Conservation (phyloP, 495 filamentous ascomycete species). For the Daldinia grandis region DNA sequence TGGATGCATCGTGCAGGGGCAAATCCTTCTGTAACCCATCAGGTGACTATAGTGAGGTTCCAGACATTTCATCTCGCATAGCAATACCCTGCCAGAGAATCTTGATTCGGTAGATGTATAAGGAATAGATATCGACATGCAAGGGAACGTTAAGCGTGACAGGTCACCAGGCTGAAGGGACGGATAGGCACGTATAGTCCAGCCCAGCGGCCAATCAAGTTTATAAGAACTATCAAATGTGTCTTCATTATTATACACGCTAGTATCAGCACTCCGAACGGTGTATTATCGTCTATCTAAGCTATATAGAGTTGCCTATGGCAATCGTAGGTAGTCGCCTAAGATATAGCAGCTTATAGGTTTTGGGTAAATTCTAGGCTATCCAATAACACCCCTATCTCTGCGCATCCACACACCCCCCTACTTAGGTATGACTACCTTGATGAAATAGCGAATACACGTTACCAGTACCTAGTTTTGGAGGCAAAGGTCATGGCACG, state of each 20-base stretch:
- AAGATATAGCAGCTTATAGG: no score
- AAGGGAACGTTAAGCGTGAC: neutral
- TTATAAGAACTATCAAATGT: no score
- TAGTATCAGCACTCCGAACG: no score
- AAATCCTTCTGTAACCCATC: neutral
- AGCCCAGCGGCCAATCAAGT: no score
- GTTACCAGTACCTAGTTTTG: neutral
- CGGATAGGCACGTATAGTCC: neutral
- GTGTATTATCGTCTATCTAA: no score
- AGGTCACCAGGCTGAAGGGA: neutral
- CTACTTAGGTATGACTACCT: neutral
- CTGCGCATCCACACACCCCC: neutral
- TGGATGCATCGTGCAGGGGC: slow-evolving; percentile 14
- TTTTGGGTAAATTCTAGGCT: no score
- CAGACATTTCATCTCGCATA: slow-evolving; percentile 28
- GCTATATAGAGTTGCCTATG: no score
- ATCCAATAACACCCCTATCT: neutral
- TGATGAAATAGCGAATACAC: neutral
- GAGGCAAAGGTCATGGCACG: neutral
- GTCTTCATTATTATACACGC: no score
- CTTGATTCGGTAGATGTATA: slow-evolving; percentile 6
- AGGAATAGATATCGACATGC: slow-evolving; percentile 3
- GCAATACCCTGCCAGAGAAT: neutral
- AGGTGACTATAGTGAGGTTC: slow-evolving; percentile 26
- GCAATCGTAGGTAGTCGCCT: no score